phyloP scores from a whole-genome alignment of 305 asterid species.

The Solanum chacoense region DNA sequence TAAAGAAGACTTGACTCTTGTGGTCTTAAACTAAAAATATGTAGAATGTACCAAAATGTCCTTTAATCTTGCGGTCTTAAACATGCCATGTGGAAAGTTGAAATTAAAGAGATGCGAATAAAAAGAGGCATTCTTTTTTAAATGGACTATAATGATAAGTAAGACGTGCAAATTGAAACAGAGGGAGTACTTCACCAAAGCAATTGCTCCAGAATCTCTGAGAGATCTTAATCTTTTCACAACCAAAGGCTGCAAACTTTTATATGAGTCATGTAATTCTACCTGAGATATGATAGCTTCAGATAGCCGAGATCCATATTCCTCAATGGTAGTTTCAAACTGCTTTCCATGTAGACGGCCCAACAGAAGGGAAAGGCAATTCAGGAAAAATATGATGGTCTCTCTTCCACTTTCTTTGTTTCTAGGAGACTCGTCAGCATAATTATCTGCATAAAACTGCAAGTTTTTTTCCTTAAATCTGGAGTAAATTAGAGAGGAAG shows the following conservation, averaged over 20 bases:
- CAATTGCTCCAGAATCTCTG: not conserved
- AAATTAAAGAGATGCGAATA: not conserved
- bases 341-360: slow-evolving; percentile 58
- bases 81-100: not conserved
- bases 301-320: slow-evolving; percentile 56
- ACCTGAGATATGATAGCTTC: slow-evolving; percentile 78
- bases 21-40: not conserved
- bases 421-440: slow-evolving; percentile 34
- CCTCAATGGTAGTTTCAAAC: slow-evolving; percentile 45
- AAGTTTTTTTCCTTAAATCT: slow-evolving; percentile 13
- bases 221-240: not conserved
- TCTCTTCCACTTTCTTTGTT: slow-evolving; percentile 47
- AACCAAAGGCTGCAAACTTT: not conserved
- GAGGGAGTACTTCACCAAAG: not conserved
- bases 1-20: not conserved
- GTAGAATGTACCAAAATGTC: not conserved
- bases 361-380: slow-evolving; percentile 72
- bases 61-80: not conserved
- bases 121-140: not conserved
- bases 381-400: slow-evolving; percentile 65
- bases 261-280: slow-evolving; percentile 12
- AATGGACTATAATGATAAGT: not conserved
- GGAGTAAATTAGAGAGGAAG: not conserved
- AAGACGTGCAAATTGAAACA: not conserved
- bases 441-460: slow-evolving; percentile 69